Conservation (phyloP, 1,284 basidiomycete species). For the Psilocybe mexicana region DNA sequence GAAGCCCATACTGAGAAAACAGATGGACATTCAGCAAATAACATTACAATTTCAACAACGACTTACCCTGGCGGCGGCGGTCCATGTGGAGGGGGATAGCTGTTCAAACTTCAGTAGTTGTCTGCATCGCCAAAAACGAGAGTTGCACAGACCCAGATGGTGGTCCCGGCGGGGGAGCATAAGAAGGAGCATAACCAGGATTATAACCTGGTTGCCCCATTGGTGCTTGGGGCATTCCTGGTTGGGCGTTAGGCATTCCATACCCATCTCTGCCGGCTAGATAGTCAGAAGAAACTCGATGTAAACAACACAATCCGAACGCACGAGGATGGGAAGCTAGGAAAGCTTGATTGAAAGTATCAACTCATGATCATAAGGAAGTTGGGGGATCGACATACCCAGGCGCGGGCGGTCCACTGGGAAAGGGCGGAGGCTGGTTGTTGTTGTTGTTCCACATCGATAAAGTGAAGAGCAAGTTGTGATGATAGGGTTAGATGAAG, state of each 20-base stretch:
- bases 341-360: conserved; percentile 14
- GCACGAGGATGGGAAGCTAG: conserved; percentile 30
- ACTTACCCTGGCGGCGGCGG: conserved; percentile 31
- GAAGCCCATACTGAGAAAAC: conserved; percentile 21
- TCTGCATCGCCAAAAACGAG: too few species aligned
- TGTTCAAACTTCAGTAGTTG: neutral
- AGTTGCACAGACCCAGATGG: conserved; percentile 20
- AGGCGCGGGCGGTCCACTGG: conserved; percentile 16
- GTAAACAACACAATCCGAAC: neutral
- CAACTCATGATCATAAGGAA: neutral
- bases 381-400: conserved; percentile 11
- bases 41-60: neutral
- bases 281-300: neutral
- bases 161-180: conserved; percentile 30
- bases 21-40: neutral
- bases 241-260: conserved; percentile 18
- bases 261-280: conserved; percentile 16
- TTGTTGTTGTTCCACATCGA: conserved; percentile 26
- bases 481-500: neutral
- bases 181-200: conserved; percentile 37
- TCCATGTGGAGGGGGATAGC: conserved; percentile 20
- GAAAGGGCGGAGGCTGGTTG: conserved; percentile 18
- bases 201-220: conserved; percentile 24
- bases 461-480: neutral
- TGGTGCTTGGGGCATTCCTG: conserved; percentile 14